phyloP scores from a whole-genome alignment of 306 rosid genomes.

The Lathyrus tuberosus region DNA sequence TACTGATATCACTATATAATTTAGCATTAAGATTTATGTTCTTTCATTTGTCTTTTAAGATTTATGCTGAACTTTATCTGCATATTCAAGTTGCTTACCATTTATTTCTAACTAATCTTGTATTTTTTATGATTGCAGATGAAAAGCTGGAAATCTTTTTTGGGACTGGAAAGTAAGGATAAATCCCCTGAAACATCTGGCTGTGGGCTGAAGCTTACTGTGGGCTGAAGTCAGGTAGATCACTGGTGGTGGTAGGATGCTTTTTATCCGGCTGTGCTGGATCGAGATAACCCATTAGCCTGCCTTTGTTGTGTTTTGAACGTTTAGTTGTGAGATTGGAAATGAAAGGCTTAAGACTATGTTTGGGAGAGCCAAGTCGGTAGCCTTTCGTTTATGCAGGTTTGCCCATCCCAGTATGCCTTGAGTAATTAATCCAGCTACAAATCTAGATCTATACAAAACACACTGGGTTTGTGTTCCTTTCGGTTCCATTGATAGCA shows the following conservation, averaged over 20 bases:
- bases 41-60: constrained; percentile 23
- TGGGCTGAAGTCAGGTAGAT: constrained; percentile 16
- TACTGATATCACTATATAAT: constrained; percentile 31
- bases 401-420: too few species aligned
- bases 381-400: too few species aligned
- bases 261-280: constrained; percentile 30
- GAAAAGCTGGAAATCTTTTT: constrained; percentile 34
- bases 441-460: too few species aligned
- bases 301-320: constrained; percentile 34
- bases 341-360: neutral
- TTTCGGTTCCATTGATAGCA: too few species aligned
- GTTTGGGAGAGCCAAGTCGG: too few species aligned
- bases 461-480: too few species aligned
- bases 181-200: neutral
- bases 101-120: constrained; percentile 38
- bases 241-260: constrained; percentile 21
- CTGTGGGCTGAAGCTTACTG: constrained; percentile 13
- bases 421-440: too few species aligned
- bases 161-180: constrained; percentile 15
- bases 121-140: constrained; percentile 53
- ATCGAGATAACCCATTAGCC: constrained; percentile 13
- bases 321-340: constrained; percentile 10
- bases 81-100: constrained; percentile 25
- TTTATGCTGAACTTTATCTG: constrained; percentile 13
- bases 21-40: constrained; percentile 15